Evolutionary conservation across 1,139 yeast species (phyloP).

Genomic region (Debaryomyces fabryi): DNA sequence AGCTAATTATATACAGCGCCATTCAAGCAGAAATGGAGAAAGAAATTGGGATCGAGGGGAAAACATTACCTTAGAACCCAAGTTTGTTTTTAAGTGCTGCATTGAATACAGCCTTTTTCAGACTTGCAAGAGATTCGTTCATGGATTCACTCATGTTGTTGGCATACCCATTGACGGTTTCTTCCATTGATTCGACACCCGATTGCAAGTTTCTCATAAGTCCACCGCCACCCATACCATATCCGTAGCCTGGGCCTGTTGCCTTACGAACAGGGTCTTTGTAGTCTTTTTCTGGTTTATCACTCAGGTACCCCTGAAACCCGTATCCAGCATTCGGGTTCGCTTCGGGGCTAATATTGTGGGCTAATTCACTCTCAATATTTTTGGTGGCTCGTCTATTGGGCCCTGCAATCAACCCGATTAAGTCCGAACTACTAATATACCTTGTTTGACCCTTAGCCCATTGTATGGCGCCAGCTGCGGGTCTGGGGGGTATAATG

Average conservation of each 20-base stretch:
- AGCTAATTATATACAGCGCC: background rate
- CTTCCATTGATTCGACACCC: constrained; percentile 58
- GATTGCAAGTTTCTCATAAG: constrained; percentile 53
- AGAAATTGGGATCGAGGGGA: background rate
- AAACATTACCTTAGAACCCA: constrained; percentile 39
- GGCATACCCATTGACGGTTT: constrained; percentile 60
- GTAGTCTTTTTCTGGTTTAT: constrained; percentile 29
- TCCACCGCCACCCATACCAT: constrained; percentile 33
- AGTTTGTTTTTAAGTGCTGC: constrained; percentile 57
- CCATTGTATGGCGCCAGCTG: constrained; percentile 82
- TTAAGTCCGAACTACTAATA: constrained; percentile 61
- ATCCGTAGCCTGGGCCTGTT: constrained; percentile 18
- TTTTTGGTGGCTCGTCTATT: constrained; percentile 56
- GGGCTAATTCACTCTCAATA: constrained; percentile 59
- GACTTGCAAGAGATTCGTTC: constrained; percentile 53
- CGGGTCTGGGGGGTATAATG: constrained; percentile 77
- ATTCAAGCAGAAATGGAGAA: background rate
- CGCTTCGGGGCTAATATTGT: constrained; percentile 54
- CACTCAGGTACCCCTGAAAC: constrained; percentile 23
- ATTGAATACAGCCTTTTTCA: constrained; percentile 52
- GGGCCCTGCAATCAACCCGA: constrained; percentile 61
- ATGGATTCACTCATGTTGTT: constrained; percentile 55
- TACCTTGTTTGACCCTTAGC: constrained; percentile 71
- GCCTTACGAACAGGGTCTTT: constrained; percentile 52
- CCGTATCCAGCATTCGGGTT: constrained; percentile 39